phyloP scores from a whole-genome alignment of 257 asterid species.

The Linaria vulgaris region DNA sequence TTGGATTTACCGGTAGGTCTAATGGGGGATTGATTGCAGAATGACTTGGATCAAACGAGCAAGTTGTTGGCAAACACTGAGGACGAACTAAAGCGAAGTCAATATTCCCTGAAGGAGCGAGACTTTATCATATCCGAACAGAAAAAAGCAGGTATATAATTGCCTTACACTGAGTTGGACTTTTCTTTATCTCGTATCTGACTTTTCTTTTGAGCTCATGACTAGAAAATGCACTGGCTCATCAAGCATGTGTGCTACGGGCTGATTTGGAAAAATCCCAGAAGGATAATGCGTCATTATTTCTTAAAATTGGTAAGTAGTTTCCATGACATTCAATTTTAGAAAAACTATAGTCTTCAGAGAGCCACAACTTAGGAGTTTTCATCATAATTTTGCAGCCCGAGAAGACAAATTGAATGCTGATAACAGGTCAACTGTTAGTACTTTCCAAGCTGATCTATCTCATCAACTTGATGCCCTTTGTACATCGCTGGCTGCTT shows the following conservation, averaged over 20 bases:
- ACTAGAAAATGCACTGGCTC: conserved; percentile 77
- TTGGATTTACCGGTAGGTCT: conserved; percentile 22
- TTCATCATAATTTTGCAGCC: conserved; percentile 38
- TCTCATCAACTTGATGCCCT: conserved; percentile 59
- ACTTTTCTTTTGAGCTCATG: conserved; percentile 13
- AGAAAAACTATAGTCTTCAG: not conserved
- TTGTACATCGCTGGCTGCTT: conserved; percentile 49
- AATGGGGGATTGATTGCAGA: conserved; percentile 43
- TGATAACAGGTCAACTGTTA: conserved; percentile 61
- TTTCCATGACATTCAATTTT: conserved; percentile 1
- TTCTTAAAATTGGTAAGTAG: conserved; percentile 59
- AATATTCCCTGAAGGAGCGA: conserved; percentile 67
- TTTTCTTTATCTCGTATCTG: conserved; percentile 21
- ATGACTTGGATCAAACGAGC: conserved; percentile 55
- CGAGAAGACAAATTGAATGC: conserved; percentile 72
- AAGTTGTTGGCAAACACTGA: conserved; percentile 57
- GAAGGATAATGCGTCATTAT: conserved; percentile 60
- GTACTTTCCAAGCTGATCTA: conserved; percentile 64
- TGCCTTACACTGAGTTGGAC: not conserved
- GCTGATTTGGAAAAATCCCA: conserved; percentile 80
- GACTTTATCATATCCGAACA: conserved; percentile 77
- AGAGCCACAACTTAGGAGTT: conserved; percentile 18
- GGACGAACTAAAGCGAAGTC: conserved; percentile 50
- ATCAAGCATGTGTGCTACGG: conserved; percentile 74
- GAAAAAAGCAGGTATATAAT: conserved; percentile 62